phyloP scores from a whole-genome alignment of 2,329 filamentous ascomycete species.

The Myotisia sp. region DNA sequence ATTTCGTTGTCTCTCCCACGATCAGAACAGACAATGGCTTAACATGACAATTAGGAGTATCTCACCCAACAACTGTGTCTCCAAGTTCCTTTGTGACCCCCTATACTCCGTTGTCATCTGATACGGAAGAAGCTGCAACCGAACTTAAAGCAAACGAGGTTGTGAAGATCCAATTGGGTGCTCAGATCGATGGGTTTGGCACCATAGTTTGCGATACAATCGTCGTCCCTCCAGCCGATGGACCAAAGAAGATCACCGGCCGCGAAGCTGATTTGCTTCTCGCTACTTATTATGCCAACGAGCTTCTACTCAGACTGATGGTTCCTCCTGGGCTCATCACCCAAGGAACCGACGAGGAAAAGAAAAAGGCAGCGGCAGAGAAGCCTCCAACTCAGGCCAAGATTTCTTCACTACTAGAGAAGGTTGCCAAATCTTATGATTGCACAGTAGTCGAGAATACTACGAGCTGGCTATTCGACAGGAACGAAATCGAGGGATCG shows the following conservation, averaged over 20 bases:
- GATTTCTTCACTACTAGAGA: conserved; percentile 79
- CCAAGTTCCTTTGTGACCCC: conserved; percentile 89
- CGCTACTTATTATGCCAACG: conserved; percentile 89
- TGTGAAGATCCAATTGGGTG: conserved; percentile 97
- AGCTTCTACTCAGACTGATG: conserved; percentile 82
- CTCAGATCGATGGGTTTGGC: conserved; percentile 93
- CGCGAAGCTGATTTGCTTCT: conserved; percentile 75
- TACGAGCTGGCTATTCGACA: conserved; percentile 90
- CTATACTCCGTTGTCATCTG: conserved; percentile 81
- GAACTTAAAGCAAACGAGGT: conserved; percentile 73
- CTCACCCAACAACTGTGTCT: conserved; percentile 88
- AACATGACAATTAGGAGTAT: conserved; percentile 47
- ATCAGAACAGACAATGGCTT: neutral
- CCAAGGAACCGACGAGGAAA: conserved; percentile 79
- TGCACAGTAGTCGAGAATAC: conserved; percentile 94
- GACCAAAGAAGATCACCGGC: conserved; percentile 53
- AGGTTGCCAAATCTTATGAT: conserved; percentile 79
- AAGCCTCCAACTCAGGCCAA: conserved; percentile 74
- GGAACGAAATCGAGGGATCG: conserved; percentile 92
- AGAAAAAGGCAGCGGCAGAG: conserved; percentile 71
- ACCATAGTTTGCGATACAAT: conserved; percentile 93
- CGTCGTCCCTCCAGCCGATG: conserved; percentile 51
- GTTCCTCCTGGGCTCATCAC: conserved; percentile 77
- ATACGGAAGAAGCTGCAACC: conserved; percentile 66
- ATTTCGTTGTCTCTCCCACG: neutral